phyloP scores from a whole-genome alignment of 2,329 filamentous ascomycete species.

The Colletotrichum tabaci region DNA sequence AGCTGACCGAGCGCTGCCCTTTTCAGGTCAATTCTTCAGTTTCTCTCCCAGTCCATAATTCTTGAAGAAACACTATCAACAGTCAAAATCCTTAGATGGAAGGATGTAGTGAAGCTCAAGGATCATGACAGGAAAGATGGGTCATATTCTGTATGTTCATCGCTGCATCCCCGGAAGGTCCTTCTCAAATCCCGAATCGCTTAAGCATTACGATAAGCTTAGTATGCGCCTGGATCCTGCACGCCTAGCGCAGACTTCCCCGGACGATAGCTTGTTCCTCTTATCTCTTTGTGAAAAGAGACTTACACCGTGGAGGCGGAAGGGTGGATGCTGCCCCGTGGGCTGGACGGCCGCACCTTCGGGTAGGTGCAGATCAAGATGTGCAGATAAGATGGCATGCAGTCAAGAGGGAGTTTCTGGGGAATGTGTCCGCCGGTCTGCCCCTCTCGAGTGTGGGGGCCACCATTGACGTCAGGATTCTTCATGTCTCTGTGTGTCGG shows the following conservation, averaged over 20 bases:
- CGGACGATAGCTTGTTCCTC: slow-evolving; percentile 5
- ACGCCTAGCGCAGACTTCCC: neutral
- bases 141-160: neutral
- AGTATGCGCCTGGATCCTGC: neutral
- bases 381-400: slow-evolving; percentile 4
- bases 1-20: neutral
- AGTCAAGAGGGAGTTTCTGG: neutral
- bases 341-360: slow-evolving; percentile 1
- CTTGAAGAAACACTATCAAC: too few relatives aligned
- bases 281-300: neutral
- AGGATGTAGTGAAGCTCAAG: neutral
- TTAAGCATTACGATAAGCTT: neutral
- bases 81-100: neutral
- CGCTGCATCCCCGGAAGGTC: neutral
- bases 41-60: neutral
- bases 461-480: neutral
- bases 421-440: neutral
- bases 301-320: neutral
- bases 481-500: neutral
- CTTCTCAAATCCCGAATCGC: neutral
- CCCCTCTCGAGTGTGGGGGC: neutral
- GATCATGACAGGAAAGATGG: neutral
- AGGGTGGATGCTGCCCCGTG: neutral
- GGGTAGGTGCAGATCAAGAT: slow-evolving; percentile 7
- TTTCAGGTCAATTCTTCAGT: neutral